phyloP scores from a whole-genome alignment of 495 filamentous ascomycete genomes.

The Rhizodiscina lignyota region DNA sequence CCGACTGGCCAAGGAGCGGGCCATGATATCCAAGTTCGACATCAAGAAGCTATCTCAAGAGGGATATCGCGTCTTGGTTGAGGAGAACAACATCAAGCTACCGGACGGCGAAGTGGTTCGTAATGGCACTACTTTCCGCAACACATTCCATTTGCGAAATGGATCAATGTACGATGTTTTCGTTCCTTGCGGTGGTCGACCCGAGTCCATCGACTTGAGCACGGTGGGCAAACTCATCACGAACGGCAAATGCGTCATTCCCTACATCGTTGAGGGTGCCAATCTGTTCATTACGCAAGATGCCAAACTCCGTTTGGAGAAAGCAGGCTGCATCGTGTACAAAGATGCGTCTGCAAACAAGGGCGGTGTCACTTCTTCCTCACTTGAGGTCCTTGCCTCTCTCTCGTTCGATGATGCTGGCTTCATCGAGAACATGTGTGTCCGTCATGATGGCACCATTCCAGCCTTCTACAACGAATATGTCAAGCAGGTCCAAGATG shows the following conservation, averaged over 20 bases:
- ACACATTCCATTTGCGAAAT: conserved; percentile 82
- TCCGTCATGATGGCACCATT: conserved; percentile 54
- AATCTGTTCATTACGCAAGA: conserved; percentile 99
- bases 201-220: conserved; percentile 88
- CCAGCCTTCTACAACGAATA: conserved; percentile 87
- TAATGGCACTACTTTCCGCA: conserved; percentile 92
- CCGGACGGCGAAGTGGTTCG: conserved; percentile 72
- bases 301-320: conserved; percentile 85
- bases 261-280: conserved; percentile 93
- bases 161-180: conserved; percentile 67
- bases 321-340: conserved; percentile 83
- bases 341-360: conserved; percentile 99
- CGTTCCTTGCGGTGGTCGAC: conserved; percentile 90
- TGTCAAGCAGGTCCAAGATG: conserved; percentile 77
- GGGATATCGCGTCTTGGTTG: conserved; percentile 85
- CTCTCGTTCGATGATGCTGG: conserved; percentile 80
- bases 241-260: conserved; percentile 67
- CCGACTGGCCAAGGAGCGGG: conserved; percentile 69
- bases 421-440: conserved; percentile 89
- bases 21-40: conserved; percentile 84
- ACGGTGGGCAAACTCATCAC: conserved; percentile 69
- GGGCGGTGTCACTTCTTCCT: conserved; percentile 96
- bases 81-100: conserved; percentile 71
- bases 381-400: conserved; percentile 85
- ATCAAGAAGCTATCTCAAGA: conserved; percentile 66